A percentile compares a stretch with the other conserved stretches of the same genome.
Conservation (phyloP, 2,329 filamentous ascomycete genomes). For the Nectriaceae sp. region DNA sequence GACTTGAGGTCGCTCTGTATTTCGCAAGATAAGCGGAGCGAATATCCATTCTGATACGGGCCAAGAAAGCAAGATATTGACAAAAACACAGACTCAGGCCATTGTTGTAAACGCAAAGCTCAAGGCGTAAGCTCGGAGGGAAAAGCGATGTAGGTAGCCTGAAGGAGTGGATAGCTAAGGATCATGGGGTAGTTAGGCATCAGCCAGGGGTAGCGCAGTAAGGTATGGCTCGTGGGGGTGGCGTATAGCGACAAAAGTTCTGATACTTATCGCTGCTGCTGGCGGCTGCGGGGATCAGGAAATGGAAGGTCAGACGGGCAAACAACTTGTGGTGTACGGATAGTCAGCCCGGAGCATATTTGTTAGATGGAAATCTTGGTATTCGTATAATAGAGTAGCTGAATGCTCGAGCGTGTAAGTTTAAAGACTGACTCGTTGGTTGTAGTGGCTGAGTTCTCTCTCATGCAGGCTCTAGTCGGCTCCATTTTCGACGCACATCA, state of each 20-base stretch:
- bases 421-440: neutral
- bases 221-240: too few species aligned
- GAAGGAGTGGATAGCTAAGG: too few species aligned
- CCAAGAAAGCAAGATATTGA: too few species aligned
- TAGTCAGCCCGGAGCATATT: neutral
- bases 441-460: too few species aligned
- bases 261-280: neutral
- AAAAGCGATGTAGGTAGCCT: too few species aligned
- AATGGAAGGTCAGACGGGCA: too few species aligned
- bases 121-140: too few species aligned
- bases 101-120: too few species aligned
- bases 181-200: too few species aligned
- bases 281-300: too few species aligned
- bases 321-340: neutral
- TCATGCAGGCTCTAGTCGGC: neutral
- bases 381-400: neutral
- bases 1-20: neutral
- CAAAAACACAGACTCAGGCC: too few species aligned
- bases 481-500: neutral
- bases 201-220: too few species aligned
- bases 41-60: neutral
- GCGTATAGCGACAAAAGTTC: neutral
- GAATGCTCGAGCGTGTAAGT: neutral
- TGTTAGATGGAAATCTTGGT: neutral
- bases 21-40: conserved; percentile 6